Base-by-base conservation (phyloP, 352 stramenopile species). In the Phytophthora pseudosyringae region DNA sequence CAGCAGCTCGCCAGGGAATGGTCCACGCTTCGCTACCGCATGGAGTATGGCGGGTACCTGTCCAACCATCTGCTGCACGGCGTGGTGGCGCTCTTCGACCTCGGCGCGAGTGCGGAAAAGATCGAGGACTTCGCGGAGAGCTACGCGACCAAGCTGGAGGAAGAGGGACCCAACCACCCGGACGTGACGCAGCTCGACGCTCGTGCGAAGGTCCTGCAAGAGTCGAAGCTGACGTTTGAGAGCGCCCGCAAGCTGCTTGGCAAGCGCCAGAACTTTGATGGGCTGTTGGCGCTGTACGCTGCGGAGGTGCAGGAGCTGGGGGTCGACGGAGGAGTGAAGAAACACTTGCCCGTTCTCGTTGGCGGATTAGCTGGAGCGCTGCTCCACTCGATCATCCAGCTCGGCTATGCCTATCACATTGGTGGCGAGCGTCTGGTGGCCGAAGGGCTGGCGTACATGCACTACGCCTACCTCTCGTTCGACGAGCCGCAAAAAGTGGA, bases 361-460 rank as follows among this genome's bases (percentile, higher is more conserved):
- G 65, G 67, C 3, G 73, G 73, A 26, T 32, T 81, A n/a, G 73
- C 69, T 53, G 73, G 73, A 26, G 73, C 73, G 11, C 59, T 81
- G 26, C 44, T 81, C 21, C 73, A 81, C 48, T 62, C 65, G 1
- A 76, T 81, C 32, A 81, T 81, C 15, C 73, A 81, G 44, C 57
- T 81, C 3, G 73, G 73, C 0, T 81, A 81, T 45, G 51, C 73
- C n/a, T 78, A 81, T 15, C 69, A 62, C 28, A 67, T 78, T 53
- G 69, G 73, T 35, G 65, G 65, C 6, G 57, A 67, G 5, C 73
- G 60, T 41, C 57, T 75, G 15, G 59, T 81, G 33, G 73, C 73
- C 7, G 73, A 81, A 76, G 73, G 69, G 15, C 40, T 81, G 32
- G 45, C 69, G 49, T 81, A 81, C 59, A 59, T 81, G 60, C 73